Conservation (phyloP, 345 rosid genomes). For the Capsella bursapastoris region DNA sequence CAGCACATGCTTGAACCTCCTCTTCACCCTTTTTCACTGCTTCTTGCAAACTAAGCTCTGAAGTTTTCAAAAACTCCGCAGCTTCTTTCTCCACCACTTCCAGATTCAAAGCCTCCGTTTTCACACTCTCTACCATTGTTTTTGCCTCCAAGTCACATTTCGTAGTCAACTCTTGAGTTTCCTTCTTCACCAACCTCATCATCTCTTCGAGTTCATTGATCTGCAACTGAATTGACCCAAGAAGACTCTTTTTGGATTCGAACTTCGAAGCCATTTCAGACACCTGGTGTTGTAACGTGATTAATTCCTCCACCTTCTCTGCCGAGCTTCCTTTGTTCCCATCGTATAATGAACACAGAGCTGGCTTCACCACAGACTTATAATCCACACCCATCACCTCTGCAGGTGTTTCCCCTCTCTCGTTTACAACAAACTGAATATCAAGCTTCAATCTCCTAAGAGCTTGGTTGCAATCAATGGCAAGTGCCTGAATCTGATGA, state of each 20-base stretch:
- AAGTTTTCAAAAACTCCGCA: constrained; percentile 60
- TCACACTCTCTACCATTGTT: constrained; percentile 58
- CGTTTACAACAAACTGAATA: constrained; percentile 60
- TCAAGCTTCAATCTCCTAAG: constrained; percentile 72
- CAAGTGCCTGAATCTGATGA: constrained; percentile 69
- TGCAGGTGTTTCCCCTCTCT: constrained; percentile 60
- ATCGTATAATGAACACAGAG: constrained; percentile 55
- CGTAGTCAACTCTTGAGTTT: constrained; percentile 51
- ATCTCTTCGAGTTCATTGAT: constrained; percentile 70
- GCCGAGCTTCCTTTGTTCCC: constrained; percentile 57
- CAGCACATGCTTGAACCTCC: constrained; percentile 57
- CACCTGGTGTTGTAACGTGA: constrained; percentile 57
- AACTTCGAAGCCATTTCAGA: constrained; percentile 60
- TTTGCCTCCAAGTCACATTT: constrained; percentile 66
- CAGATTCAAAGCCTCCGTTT: constrained; percentile 56
- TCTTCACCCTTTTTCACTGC: constrained; percentile 58
- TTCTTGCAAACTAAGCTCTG: constrained; percentile 62
- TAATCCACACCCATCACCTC: constrained; percentile 86
- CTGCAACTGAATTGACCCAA: constrained; percentile 53
- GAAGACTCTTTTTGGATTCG: constrained; percentile 52
- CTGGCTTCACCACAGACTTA: constrained; percentile 66
- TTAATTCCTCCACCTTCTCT: constrained; percentile 61
- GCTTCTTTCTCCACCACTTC: constrained; percentile 75
- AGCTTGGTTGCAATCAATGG: constrained; percentile 81
- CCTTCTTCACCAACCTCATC: constrained; percentile 56